Evolutionary conservation across 768 basidiomycete species (phyloP).

Genomic region (Trichaptum fuscoviolaceum): DNA sequence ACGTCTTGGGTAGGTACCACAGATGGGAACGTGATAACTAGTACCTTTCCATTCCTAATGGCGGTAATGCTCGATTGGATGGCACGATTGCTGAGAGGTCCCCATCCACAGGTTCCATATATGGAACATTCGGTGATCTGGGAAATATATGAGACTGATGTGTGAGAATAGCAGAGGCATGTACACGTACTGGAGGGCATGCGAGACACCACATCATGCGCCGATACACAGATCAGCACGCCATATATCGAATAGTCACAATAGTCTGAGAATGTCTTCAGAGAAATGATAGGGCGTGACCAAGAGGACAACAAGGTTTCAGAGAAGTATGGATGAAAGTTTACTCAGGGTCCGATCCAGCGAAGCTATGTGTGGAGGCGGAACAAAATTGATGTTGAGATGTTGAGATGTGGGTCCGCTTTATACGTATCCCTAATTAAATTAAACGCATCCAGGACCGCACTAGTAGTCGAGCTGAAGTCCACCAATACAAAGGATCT

Average conservation of each 20-base stretch:
- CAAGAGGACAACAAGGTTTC: not conserved
- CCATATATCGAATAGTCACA: not conserved
- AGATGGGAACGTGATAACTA: too few species aligned
- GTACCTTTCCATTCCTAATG: not conserved
- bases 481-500: not conserved
- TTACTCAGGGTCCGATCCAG: not conserved
- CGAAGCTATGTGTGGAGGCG: not conserved
- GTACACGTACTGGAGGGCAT: too few species aligned
- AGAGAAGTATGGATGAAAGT: not conserved
- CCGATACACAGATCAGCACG: not conserved
- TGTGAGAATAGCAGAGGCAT: too few species aligned
- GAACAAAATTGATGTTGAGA: not conserved
- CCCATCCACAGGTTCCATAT: too few species aligned
- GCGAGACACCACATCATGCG: too few species aligned
- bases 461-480: not conserved
- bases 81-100: too few species aligned
- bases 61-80: not conserved
- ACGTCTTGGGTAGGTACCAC: too few species aligned
- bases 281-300: not conserved
- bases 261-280: too few species aligned
- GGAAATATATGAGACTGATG: not conserved
- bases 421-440: not conserved
- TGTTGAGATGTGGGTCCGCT: not conserved
- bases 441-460: not conserved
- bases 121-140: not conserved